Base-by-base conservation (phyloP, 202 grass and related monocot genomes). In the Bolboschoenoplectus hybrid region DNA sequence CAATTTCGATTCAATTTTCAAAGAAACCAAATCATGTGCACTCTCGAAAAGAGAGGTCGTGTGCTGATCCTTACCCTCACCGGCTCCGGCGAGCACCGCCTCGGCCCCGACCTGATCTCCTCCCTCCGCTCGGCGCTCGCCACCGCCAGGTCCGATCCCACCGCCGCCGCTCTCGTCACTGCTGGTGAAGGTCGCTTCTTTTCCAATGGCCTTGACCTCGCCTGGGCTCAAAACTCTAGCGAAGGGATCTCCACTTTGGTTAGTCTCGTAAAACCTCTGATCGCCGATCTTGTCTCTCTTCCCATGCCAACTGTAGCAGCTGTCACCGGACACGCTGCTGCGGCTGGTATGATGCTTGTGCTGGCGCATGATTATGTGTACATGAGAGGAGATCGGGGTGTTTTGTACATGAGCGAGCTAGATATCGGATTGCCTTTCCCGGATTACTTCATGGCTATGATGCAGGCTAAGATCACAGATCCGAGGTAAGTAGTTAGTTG, bases 331-430 rank as follows among this genome's bases (percentile, higher is more conserved):
- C 95, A 98, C 85, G 93, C 95, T 36, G 88, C 91, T 10, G 93
- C 93, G 0, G 93, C 79, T 1, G 96, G 96, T 0, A 75, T 94
- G 84, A 46, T 95, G 56, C 90, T 98, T 61, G 93, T 91, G 56
- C 81, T 98, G 57, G 88, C 87, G 89, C 93, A 98, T 87, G 95
- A 98, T 88, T 98, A 96, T 86, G 84, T 87, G 39, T 0, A 91
- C 36, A 98, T 98, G 96, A 91, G 93, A 81, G 91, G 84, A 5
- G 96, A 98, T 87, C 88, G 93, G 41, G 96, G 93, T 11, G 81
- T 98, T 86, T 84, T 98, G 51, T 95, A 95, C 86, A 93, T 95
- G 95, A 98, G 93, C 91, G 95, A 98, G 90, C 68, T 98, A 64
- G 89, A 95, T 88, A 90, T 96, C 81, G 93, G 96, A 67, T 81